A percentile compares a stretch with the other conserved stretches of the same genome.
phyloP scores from a whole-genome alignment of 2,329 filamentous ascomycete species.

The Fusarium secorum region DNA sequence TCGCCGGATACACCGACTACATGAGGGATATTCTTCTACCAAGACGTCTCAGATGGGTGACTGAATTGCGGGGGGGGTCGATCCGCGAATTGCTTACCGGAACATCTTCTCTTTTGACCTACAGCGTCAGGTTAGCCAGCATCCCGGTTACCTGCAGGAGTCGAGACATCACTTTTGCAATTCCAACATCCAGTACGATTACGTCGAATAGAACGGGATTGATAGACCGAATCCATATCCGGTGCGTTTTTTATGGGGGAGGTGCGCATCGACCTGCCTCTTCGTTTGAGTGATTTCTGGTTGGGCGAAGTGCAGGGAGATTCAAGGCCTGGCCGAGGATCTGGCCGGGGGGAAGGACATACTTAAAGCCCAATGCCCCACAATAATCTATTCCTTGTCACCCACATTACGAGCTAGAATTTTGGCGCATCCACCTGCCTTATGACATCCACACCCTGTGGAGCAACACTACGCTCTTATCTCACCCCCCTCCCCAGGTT shows the following conservation, averaged over 20 bases:
- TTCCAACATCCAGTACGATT: not conserved
- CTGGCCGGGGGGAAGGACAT: not conserved
- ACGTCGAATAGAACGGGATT: not conserved
- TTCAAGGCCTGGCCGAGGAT: not conserved
- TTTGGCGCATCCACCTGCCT: too few species aligned
- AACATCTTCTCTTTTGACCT: not conserved
- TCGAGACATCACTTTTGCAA: not conserved
- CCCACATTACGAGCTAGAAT: too few species aligned
- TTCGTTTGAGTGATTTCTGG: not conserved
- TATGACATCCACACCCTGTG: too few species aligned
- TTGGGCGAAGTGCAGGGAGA: not conserved
- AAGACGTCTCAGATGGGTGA: not conserved
- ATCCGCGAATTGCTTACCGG: not conserved
- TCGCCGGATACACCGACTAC: slow-evolving; percentile 31
- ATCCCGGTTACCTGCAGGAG: not conserved
- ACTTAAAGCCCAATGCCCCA: not conserved
- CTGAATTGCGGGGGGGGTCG: not conserved
- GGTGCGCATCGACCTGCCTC: not conserved
- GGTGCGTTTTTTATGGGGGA: too few species aligned
- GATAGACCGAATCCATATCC: not conserved
- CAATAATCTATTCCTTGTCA: too few species aligned
- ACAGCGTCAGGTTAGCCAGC: not conserved
- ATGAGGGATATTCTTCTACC: not conserved
- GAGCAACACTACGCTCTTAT: too few species aligned
- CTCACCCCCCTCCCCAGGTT: too few species aligned